Conservation (phyloP, 2,329 filamentous ascomycete species). For the Sporothrix phasma region DNA sequence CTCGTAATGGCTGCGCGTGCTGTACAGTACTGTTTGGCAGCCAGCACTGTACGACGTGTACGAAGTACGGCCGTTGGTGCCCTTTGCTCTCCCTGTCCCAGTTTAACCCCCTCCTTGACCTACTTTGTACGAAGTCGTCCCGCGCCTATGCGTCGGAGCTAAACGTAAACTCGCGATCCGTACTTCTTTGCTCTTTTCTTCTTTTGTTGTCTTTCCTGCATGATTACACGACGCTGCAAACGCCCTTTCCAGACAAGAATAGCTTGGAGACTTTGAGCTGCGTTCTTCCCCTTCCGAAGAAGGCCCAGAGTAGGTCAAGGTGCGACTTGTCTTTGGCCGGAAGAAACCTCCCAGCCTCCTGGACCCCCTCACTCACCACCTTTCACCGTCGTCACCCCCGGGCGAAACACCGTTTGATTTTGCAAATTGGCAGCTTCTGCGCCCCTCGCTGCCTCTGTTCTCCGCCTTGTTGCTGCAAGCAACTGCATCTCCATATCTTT, state of each 20-base stretch:
- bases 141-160: background rate
- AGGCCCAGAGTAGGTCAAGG: background rate
- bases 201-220: background rate
- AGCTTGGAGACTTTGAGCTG: too few species aligned
- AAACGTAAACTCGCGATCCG: background rate
- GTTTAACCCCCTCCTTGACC: background rate
- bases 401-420: slow-evolving; percentile 4
- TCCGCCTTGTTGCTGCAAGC: background rate
- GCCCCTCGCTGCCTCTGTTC: background rate
- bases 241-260: background rate
- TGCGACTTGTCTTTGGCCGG: background rate
- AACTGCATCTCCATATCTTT: background rate
- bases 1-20: background rate
- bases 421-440: background rate
- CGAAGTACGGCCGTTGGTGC: background rate
- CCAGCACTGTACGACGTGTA: too few species aligned
- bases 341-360: background rate
- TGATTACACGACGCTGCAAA: background rate
- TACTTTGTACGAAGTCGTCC: too few species aligned
- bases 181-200: background rate
- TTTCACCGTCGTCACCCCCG: background rate
- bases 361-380: background rate
- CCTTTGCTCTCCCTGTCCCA: background rate
- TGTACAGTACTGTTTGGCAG: too few species aligned
- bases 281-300: too few species aligned